Percentiles rank a stretch among this genome's conserved stretches.
Conservation (phyloP, 2,329 filamentous ascomycete species). For the Penicillium sp. region DNA sequence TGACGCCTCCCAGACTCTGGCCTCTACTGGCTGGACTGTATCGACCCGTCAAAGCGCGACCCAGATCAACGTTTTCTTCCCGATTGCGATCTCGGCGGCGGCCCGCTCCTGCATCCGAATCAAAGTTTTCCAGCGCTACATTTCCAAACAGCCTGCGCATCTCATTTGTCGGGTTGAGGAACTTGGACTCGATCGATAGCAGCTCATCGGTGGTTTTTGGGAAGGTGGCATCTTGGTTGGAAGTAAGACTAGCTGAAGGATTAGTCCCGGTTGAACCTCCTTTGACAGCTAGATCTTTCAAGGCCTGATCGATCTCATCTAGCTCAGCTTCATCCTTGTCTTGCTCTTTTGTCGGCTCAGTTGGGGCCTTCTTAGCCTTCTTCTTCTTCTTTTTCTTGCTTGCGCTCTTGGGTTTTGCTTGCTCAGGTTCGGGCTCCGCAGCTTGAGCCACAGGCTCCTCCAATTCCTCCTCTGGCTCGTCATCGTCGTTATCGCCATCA, state of each 20-base stretch:
- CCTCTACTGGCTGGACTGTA: constrained; percentile 57
- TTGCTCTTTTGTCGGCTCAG: constrained; percentile 16
- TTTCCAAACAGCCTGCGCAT: constrained; percentile 77
- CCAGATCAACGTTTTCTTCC: constrained; percentile 48
- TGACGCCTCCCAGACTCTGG: constrained; percentile 68
- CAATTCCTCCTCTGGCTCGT: constrained; percentile 7
- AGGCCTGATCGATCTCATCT: constrained; percentile 68
- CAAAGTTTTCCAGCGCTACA: constrained; percentile 61
- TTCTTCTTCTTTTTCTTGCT: constrained; percentile 66
- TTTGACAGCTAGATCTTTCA: constrained; percentile 59
- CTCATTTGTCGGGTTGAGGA: constrained; percentile 85
- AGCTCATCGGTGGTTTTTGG: constrained; percentile 51
- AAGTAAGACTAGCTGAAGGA: constrained; percentile 35
- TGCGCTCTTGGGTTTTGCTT: constrained; percentile 42
- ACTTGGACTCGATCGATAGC: constrained; percentile 65
- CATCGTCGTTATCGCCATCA: constrained; percentile 38
- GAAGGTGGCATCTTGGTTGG: constrained; percentile 34
- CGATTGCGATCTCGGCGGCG: constrained; percentile 58
- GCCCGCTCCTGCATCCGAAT: constrained; percentile 48
- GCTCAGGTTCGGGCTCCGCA: constrained; percentile 18
- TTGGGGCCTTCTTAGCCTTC: constrained; percentile 44
- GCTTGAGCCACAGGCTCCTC: constrained; percentile 29
- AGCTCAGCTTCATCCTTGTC: constrained; percentile 36
- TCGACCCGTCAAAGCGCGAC: constrained; percentile 56
- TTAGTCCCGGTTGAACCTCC: constrained; percentile 20